Evolutionary conservation across 768 basidiomycete genomes (phyloP), one percentile per base, ranked within the genome.

Genomic region (Neoboletus brunneissimus): DNA sequence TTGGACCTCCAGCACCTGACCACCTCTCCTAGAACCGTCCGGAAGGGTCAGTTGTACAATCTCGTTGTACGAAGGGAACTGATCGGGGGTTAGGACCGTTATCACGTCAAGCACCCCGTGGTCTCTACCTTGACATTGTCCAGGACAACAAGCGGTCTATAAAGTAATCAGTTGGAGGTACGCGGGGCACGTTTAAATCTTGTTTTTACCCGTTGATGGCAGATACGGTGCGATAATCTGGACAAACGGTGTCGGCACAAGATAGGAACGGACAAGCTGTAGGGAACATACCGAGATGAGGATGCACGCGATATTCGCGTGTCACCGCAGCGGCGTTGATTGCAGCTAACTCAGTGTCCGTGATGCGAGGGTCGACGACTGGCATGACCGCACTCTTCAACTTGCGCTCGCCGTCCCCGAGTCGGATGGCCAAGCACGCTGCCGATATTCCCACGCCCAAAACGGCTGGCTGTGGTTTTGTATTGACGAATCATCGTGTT

Each of bases 41-140:
- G 96, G 94, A 37, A 99, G 80, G 13, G 95, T 97, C 62, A 98
- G 79, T 67, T 90, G 86, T 27, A 98, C 96, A 67, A 98, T 98
- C 79, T 98, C 96, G 74, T 98, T 98, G 80, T 97, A 98, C 22
- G 94, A 92, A 6, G 95, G 89, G 72, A 97, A 98, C 93, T 97
- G 64, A 55, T 54, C 49, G 40, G 44, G 31, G 18, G 44, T 71
- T 29, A 67, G 67, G 34, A 54, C 47, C 41, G 32, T 44, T 25
- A 22, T 18, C 54, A 37, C 53, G 42, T 47, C 54, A 29, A 35
- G 41, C 10, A 40, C 22, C 51, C 37, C 51, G 46, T 42, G 54
- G 43, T 45, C 81, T 54, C 67, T 50, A 91, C 94, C 81, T 96
- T 97, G 83, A 99, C 96, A 72, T 98, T 98, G 76, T 99, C 96